phyloP scores from a whole-genome alignment of 345 rosid species.

The Pistacia vera region DNA sequence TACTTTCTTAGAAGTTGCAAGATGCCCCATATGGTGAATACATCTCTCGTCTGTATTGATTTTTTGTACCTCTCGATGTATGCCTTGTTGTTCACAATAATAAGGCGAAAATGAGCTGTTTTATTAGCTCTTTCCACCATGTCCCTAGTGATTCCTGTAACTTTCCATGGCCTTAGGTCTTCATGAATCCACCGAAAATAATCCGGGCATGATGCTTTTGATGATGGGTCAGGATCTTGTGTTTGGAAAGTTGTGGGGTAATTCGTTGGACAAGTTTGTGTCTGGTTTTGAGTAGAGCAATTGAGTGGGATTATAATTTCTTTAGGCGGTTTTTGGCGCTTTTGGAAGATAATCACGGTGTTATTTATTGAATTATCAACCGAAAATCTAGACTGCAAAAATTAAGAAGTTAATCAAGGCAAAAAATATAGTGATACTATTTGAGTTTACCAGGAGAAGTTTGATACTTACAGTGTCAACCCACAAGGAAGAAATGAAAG shows the following conservation, averaged over 20 bases:
- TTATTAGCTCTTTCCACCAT: conserved; percentile 49
- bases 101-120: conserved; percentile 46
- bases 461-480: conserved; percentile 33
- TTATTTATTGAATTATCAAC: conserved; percentile 6
- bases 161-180: conserved; percentile 61
- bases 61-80: conserved; percentile 38
- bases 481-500: conserved; percentile 28
- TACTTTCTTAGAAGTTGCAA: conserved; percentile 55
- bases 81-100: conserved; percentile 40
- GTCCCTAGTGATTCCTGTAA: conserved; percentile 51
- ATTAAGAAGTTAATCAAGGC: neutral
- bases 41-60: conserved; percentile 55
- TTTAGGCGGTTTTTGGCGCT: conserved; percentile 17
- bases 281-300: conserved; percentile 36
- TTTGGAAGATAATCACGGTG: neutral
- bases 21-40: conserved; percentile 63
- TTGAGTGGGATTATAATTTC: conserved; percentile 37
- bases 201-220: conserved; percentile 41
- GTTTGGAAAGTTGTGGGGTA: conserved; percentile 27
- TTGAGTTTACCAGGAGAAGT: neutral
- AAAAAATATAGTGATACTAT: neutral
- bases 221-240: conserved; percentile 16
- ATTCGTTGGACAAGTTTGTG: conserved; percentile 43
- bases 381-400: conserved; percentile 26
- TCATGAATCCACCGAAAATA: conserved; percentile 75